phyloP scores from a whole-genome alignment of 2,329 filamentous ascomycete species.

The Alternaria dauci region DNA sequence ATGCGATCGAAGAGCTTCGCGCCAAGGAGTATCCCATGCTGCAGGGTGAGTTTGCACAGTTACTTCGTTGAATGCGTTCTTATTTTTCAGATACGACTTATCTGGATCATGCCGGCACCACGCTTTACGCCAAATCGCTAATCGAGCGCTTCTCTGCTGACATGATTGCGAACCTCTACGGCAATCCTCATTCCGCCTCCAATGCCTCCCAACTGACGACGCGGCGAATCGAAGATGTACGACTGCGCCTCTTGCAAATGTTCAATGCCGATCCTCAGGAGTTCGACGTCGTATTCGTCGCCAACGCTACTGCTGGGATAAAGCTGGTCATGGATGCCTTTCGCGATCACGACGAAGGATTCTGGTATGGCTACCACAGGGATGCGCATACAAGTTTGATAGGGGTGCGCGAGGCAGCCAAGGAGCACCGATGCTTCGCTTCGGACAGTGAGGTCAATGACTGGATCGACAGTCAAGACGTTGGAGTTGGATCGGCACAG shows the following conservation, averaged over 20 bases:
- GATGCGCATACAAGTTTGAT: constrained; percentile 88
- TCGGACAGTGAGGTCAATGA: constrained; percentile 67
- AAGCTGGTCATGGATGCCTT: constrained; percentile 86
- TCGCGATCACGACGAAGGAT: constrained; percentile 72
- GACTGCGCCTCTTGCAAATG: constrained; percentile 74
- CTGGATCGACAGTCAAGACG: constrained; percentile 64
- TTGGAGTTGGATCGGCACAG: constrained; percentile 30
- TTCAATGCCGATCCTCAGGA: constrained; percentile 82
- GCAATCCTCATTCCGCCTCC: constrained; percentile 91
- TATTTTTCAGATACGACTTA: constrained; percentile 71
- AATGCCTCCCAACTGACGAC: constrained; percentile 80
- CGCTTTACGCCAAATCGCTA: constrained; percentile 79
- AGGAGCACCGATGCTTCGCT: constrained; percentile 70
- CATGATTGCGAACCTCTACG: constrained; percentile 80
- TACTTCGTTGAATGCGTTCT: constrained; percentile 1
- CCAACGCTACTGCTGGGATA: constrained; percentile 89
- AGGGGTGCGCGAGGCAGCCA: constrained; percentile 76
- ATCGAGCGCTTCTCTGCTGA: constrained; percentile 82
- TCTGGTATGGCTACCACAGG: constrained; percentile 82
- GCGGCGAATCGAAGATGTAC: constrained; percentile 76
- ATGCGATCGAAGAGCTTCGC: constrained; percentile 66
- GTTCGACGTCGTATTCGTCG: constrained; percentile 90
- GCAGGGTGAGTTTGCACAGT: constrained; percentile 59
- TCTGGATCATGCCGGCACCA: constrained; percentile 96
- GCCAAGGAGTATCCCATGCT: constrained; percentile 74